phyloP scores from a whole-genome alignment of 441 rosid genomes.

The Viola pubescens region DNA sequence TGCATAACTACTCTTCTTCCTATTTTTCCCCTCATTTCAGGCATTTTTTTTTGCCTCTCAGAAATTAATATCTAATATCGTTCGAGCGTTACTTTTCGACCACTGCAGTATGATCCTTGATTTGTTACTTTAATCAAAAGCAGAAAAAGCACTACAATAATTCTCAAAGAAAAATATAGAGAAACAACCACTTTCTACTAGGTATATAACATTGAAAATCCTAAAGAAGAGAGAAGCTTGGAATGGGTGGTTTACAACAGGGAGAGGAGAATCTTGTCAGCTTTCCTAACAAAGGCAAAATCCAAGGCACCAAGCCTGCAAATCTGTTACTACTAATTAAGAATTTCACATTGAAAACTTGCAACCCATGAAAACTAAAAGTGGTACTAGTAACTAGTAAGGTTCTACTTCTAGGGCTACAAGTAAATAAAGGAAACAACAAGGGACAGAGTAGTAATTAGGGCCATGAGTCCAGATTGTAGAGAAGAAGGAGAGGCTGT shows the following conservation, averaged over 20 bases:
- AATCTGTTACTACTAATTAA: conserved; percentile 7
- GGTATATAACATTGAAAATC: conserved; percentile 5
- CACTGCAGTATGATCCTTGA: neutral
- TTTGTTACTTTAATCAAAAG: neutral
- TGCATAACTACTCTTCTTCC: neutral
- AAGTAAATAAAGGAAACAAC: conserved; percentile 25
- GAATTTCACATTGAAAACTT: conserved; percentile 23
- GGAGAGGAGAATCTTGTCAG: conserved; percentile 31
- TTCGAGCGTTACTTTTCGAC: neutral
- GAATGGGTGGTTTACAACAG: conserved; percentile 26
- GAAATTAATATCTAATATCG: neutral
- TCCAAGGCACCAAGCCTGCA: conserved; percentile 17
- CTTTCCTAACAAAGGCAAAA: conserved; percentile 27
- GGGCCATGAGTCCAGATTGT: conserved; percentile 17
- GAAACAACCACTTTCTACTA: conserved; percentile 1
- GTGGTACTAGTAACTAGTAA: neutral
- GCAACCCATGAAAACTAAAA: conserved; percentile 2
- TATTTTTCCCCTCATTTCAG: neutral
- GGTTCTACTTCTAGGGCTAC: conserved; percentile 22
- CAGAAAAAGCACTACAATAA: neutral
- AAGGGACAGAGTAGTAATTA: conserved; percentile 17
- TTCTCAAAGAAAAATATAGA: neutral
- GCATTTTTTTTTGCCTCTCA: neutral
- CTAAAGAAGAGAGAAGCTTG: conserved; percentile 15
- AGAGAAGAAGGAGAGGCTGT: conserved; percentile 21